Base-by-base conservation (phyloP, 345 rosid genomes). In the Kandelia obovata region DNA sequence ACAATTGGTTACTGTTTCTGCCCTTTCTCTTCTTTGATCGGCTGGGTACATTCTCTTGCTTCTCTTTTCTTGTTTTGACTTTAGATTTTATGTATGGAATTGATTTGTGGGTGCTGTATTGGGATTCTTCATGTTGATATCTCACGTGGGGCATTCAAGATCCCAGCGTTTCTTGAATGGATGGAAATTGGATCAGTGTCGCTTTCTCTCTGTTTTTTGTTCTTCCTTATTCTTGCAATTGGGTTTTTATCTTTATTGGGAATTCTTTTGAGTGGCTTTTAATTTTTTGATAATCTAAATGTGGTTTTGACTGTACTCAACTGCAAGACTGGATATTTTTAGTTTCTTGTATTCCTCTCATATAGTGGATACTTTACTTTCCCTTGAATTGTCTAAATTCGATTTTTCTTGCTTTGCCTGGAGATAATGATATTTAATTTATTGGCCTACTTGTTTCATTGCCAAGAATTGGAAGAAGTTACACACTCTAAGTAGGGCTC, bases 11-110 rank as follows among this genome's bases (percentile, higher is more conserved):
- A 61, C 79, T 82, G 65, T 64, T 76, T 67, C 66, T 78, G 64
- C 66, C 78, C 65, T 77, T 80, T 71, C 27, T 84, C 76, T 79
- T 78, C 76, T 80, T 76, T 76, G 69, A 37, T 78, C 74, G 75
- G 39, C 71, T 75, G 64, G 96, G 96, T 90, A 86, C 72, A 77
- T 83, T 72, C 65, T 75, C 23, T 43, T 43, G 49, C 49, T 13
- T 43, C 49, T 49, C 68, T 70, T 17, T 52, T 49, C 25, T 71
- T 15, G 21, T 27, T 56, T 15, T 56, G 21, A 56, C 59, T 3
- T 43, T 25, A 56, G 2, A 13, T 67, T 21, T 65, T 34, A 34
- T 19, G 19, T 62, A 58, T 52, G 62, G 39, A 27, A n/a, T 61
- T 51, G 25, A 52, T 61, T 63, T 71, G 23, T 55, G 25, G 58